Evolutionary conservation across 495 filamentous ascomycete genomes (phyloP).

Genomic region (Penicillium pulvis): DNA sequence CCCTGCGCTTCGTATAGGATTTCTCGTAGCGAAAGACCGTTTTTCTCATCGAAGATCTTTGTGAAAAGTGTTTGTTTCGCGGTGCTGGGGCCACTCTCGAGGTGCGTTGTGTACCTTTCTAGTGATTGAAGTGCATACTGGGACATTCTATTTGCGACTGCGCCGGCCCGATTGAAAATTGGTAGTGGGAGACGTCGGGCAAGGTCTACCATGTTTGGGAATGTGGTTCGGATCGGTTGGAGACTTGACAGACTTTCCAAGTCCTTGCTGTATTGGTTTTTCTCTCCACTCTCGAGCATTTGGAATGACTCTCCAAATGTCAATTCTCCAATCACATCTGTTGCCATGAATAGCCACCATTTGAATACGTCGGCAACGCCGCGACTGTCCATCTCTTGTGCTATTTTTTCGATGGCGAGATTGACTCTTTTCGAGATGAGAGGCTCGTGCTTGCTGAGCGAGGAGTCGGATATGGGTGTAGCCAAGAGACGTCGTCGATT

Average conservation of each 20-base stretch:
- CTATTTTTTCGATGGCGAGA: conserved; percentile 37
- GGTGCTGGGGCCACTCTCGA: conserved; percentile 39
- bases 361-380: conserved; percentile 50
- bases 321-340: conserved; percentile 57
- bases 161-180: conserved; percentile 38
- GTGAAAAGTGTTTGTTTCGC: conserved; percentile 49
- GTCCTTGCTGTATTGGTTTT: conserved; percentile 45
- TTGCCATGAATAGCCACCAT: conserved; percentile 60
- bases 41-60: conserved; percentile 43
- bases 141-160: conserved; percentile 48
- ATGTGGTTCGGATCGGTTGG: conserved; percentile 36
- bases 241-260: conserved; percentile 32
- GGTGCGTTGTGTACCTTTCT: conserved; percentile 40
- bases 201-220: conserved; percentile 29
- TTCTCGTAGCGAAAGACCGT: conserved; percentile 39
- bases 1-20: conserved; percentile 42
- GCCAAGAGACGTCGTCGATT: conserved; percentile 37
- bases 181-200: conserved; percentile 19
- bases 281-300: conserved; percentile 53
- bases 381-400: conserved; percentile 30
- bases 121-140: conserved; percentile 43
- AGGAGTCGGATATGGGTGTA: conserved; percentile 42
- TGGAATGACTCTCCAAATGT: conserved; percentile 60
- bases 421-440: conserved; percentile 30
- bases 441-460: conserved; percentile 28